Evolutionary conservation across 805 yeast species (phyloP), one percentile per base, ranked within the genome.

Genomic region (Suhomyces kilbournensis): DNA sequence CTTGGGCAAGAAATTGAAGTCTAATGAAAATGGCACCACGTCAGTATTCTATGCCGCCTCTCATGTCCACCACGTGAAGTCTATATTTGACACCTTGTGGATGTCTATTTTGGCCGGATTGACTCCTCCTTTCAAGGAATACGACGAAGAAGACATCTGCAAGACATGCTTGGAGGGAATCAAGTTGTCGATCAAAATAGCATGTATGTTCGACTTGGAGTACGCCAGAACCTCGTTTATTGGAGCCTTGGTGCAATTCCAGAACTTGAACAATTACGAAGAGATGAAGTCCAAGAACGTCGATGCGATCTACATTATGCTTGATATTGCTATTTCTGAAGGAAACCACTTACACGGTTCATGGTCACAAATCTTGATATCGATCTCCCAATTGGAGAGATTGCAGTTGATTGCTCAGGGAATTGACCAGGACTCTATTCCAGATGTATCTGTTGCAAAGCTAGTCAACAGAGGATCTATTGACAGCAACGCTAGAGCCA

Each of bases 101-200:
- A 92, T 96, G 97, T 90, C 97, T 0, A 82, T 94, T 46, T 77
- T 94, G 58, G 98, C 98, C 6, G 97, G 96, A 0, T 76, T 94
- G 47, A 91, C 97, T 0, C 93, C 96, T 3, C 96, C 97, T 5
- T 91, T 92, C 74, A 90, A 87, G 64, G 97, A 90, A 51, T 85
- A 86, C 56, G 91, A 88, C 59, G 94, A 89, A 59, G 79, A 77
- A 19, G 90, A 85, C 50, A 79, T 87, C 9, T 80, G 88, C 3
- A 80, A 76, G 47, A 70, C 79, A 7, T 86, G 97, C 59, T 71
- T 94, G 50, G 97, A 90, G 57, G 99, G 99, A 20, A 81, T 94
- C 58, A 85, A 85, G 60, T 72, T 90, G 34, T 85, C 97, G 1
- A 84, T 91, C 48, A 84, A 86, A 47, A 88, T 96, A 51, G 82